Conservation (phyloP, 441 rosid species). For the Hura crepitans region DNA sequence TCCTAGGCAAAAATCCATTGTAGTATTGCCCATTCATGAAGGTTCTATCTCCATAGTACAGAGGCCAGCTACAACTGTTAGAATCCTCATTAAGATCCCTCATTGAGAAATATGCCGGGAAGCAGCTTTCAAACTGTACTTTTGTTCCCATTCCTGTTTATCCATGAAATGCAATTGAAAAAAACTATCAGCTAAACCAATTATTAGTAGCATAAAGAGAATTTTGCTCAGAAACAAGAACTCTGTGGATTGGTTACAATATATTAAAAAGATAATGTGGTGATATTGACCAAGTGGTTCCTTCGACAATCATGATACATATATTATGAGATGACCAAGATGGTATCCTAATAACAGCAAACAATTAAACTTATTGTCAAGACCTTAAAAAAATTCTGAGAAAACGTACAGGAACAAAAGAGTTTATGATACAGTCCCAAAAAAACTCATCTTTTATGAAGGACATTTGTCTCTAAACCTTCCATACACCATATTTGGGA, state of each 20-base stretch:
- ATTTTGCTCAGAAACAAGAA: background rate
- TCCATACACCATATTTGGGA: background rate
- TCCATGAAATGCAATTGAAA: background rate
- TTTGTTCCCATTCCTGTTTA: constrained; percentile 39
- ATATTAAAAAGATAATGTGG: constrained; percentile 9
- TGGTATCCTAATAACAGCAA: constrained; percentile 1
- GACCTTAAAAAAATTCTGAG: no score
- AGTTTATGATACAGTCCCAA: background rate
- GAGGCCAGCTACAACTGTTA: constrained; percentile 72
- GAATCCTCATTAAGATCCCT: constrained; percentile 83
- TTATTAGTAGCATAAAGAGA: background rate
- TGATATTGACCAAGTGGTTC: background rate
- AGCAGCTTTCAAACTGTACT: constrained; percentile 65
- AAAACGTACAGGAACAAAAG: background rate
- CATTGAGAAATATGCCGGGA: constrained; percentile 67
- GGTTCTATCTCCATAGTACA: constrained; percentile 47
- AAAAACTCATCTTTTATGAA: constrained; percentile 5
- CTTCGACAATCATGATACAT: background rate
- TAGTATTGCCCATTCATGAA: constrained; percentile 54
- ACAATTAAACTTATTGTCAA: no score
- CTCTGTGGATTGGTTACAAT: constrained; percentile 46
- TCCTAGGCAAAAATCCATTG: constrained; percentile 49
- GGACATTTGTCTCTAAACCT: background rate
- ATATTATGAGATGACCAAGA: background rate
- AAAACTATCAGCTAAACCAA: background rate